phyloP scores from a whole-genome alignment of 306 rosid species.

The Lablab purpureus region DNA sequence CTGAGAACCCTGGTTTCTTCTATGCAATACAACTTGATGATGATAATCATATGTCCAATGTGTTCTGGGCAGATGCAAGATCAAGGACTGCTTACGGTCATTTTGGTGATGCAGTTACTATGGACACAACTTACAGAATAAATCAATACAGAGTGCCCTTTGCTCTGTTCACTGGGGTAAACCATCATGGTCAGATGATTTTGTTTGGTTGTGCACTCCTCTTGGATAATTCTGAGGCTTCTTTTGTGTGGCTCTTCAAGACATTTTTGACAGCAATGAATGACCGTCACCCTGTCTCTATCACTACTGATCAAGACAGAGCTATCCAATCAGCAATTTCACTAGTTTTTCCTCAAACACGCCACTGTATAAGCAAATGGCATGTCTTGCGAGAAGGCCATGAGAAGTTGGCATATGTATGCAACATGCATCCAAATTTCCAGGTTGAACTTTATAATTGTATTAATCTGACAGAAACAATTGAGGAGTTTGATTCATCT shows the following conservation, averaged over 20 bases:
- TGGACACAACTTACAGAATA: conserved; percentile 79
- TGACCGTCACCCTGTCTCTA: conserved; percentile 75
- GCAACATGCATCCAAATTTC: conserved; percentile 81
- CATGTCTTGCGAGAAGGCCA: conserved; percentile 95
- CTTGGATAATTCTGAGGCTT: conserved; percentile 88
- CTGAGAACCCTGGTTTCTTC: conserved; percentile 91
- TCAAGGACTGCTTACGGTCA: conserved; percentile 87
- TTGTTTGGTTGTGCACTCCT: conserved; percentile 93
- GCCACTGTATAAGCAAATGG: conserved; percentile 86
- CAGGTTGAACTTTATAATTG: conserved; percentile 86
- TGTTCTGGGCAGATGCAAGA: conserved; percentile 92
- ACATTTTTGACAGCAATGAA: conserved; percentile 93
- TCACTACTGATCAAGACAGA: conserved; percentile 86
- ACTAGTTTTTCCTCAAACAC: conserved; percentile 83
- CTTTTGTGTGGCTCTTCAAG: conserved; percentile 84
- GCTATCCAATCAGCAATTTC: conserved; percentile 82
- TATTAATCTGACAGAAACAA: conserved; percentile 88
- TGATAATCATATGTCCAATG: conserved; percentile 80
- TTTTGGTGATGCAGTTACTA: conserved; percentile 80
- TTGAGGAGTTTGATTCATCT: conserved; percentile 89
- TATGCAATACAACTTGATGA: conserved; percentile 95
- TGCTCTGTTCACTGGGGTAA: conserved; percentile 89
- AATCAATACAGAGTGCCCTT: conserved; percentile 82
- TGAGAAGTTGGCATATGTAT: conserved; percentile 79
- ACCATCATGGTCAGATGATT: conserved; percentile 87